phyloP scores from a whole-genome alignment of 225 moss, liverwort and hornwort genomes.

The Neckera pumila region DNA sequence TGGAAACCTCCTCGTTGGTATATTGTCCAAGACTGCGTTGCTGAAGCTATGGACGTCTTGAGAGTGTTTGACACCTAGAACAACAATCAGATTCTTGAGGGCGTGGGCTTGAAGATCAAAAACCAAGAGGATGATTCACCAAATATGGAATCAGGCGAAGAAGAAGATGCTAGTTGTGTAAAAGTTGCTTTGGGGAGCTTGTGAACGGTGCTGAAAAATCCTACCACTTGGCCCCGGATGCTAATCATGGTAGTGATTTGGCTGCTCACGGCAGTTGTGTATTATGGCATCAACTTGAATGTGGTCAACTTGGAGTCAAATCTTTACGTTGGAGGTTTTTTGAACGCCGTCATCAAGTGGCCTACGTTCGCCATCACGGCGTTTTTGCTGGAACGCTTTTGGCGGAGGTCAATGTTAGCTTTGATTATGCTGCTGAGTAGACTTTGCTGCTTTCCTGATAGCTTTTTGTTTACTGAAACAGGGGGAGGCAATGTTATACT shows the following conservation, averaged over 20 bases:
- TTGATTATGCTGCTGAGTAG: conserved; percentile 51
- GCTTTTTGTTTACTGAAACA: conserved; percentile 27
- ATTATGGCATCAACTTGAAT: conserved; percentile 71
- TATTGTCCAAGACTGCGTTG: conserved; percentile 53
- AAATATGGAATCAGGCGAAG: neutral
- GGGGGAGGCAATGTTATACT: neutral
- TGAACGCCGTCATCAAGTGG: conserved; percentile 63
- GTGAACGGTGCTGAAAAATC: conserved; percentile 33
- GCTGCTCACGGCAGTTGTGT: conserved; percentile 49
- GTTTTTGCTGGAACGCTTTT: conserved; percentile 31
- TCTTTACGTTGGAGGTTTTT: conserved; percentile 60
- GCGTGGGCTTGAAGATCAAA: conserved; percentile 19
- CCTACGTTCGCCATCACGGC: conserved; percentile 70
- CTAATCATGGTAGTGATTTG: conserved; percentile 68
- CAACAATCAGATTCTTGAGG: conserved; percentile 29
- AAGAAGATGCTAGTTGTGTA: neutral
- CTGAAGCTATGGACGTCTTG: conserved; percentile 60
- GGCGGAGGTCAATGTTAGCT: conserved; percentile 46
- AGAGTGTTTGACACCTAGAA: conserved; percentile 47
- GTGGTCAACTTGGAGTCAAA: conserved; percentile 65
- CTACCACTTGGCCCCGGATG: conserved; percentile 42
- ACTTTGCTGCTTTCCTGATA: conserved; percentile 52
- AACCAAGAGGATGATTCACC: neutral
- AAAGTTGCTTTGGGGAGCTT: conserved; percentile 33
- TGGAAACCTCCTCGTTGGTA: conserved; percentile 84